phyloP scores from a whole-genome alignment of 2,329 filamentous ascomycete species.

The Rhynchosporium graminicola region DNA sequence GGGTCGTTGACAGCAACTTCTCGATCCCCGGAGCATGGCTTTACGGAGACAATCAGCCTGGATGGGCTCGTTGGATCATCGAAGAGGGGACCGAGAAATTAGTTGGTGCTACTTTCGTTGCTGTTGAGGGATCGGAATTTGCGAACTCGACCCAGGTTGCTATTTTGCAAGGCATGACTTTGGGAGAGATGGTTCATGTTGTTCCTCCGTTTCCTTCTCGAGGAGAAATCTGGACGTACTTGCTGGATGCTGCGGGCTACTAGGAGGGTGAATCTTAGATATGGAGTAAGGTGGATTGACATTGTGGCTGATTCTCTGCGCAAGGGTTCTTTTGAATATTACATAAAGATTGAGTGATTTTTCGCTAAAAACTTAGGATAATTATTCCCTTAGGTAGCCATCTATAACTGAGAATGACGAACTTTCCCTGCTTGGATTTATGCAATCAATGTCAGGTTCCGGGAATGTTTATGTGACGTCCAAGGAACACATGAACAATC shows the following conservation, averaged over 20 bases:
- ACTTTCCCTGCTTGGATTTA: no score
- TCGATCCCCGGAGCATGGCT: constrained; percentile 18
- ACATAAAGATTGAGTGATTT: not conserved
- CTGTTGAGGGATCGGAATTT: constrained; percentile 18
- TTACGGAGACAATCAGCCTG: constrained; percentile 19
- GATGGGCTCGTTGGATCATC: constrained; percentile 24
- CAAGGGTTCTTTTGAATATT: no score
- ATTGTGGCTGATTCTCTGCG: not conserved
- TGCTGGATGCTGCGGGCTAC: constrained; percentile 21
- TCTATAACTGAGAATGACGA: no score
- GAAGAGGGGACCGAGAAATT: constrained; percentile 18
- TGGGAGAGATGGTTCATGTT: constrained; percentile 19
- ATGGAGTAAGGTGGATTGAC: not conserved
- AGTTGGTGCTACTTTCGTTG: constrained; percentile 23
- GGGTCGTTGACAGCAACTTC: constrained; percentile 9
- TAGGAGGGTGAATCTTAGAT: not conserved
- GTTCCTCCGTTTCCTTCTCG: constrained; percentile 23
- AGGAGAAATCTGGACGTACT: constrained; percentile 17
- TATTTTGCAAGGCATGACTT: constrained; percentile 19
- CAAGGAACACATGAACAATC: no score
- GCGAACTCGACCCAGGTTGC: constrained; percentile 19
- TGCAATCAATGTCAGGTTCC: no score
- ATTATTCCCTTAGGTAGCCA: no score
- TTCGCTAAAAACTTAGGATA: not conserved
- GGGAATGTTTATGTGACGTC: no score